Conservation (phyloP, 495 filamentous ascomycete species). For the Massariosphaeria phaeospora region DNA sequence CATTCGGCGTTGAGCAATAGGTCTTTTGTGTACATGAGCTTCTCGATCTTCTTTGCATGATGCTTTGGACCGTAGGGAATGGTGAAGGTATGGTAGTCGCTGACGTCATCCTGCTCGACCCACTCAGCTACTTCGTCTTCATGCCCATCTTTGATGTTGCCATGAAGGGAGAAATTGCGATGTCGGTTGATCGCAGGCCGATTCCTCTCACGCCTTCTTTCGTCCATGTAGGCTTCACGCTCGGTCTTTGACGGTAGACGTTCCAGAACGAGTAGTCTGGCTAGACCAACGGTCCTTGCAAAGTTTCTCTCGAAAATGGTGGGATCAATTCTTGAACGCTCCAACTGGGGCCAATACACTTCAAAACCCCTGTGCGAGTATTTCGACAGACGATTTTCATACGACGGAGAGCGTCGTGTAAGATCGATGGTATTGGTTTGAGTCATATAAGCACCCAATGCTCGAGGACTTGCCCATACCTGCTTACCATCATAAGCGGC, state of each 20-base stretch:
- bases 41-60: constrained; percentile 69
- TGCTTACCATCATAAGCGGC: constrained; percentile 73
- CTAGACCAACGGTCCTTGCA: constrained; percentile 66
- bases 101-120: constrained; percentile 66
- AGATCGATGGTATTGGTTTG: constrained; percentile 78
- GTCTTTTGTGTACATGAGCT: constrained; percentile 71
- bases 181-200: constrained; percentile 46
- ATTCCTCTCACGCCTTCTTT: constrained; percentile 64
- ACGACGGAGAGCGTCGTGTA: constrained; percentile 71
- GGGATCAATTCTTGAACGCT: constrained; percentile 68
- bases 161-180: constrained; percentile 35
- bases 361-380: constrained; percentile 81
- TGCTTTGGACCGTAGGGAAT: constrained; percentile 70
- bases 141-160: constrained; percentile 65
- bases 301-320: constrained; percentile 82
- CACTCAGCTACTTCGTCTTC: constrained; percentile 79
- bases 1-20: constrained; percentile 81
- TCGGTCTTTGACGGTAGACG: constrained; percentile 61
- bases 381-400: constrained; percentile 83
- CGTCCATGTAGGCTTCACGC: constrained; percentile 60
- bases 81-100: constrained; percentile 56
- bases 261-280: constrained; percentile 73
- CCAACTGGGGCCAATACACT: constrained; percentile 67
- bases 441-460: constrained; percentile 68
- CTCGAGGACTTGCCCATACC: constrained; percentile 67